These are phyloP conservation scores for Fusarium sulawesiense DNA, from an alignment of 2,329 filamentous ascomycete species.

Conservation along the genomic window DNA sequence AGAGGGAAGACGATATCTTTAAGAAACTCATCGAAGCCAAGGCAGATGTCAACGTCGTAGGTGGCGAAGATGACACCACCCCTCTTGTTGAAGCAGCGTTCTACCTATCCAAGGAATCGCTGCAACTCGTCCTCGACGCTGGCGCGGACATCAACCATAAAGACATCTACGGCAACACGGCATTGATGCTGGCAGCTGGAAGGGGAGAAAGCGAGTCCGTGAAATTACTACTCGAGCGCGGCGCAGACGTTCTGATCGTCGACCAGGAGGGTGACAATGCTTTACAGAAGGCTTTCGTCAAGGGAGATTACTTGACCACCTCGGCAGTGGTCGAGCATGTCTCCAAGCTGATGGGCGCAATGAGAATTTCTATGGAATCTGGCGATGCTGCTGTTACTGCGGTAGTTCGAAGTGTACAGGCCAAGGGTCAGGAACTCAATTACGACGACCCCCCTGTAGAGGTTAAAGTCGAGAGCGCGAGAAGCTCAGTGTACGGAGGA, in stretches of 20 bases:
- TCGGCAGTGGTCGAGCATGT: slow-evolving; percentile 50
- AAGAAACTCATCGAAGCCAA: slow-evolving; percentile 50
- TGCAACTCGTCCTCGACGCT: slow-evolving; percentile 50
- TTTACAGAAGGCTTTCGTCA: not conserved
- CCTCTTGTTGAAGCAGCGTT: slow-evolving; percentile 54
- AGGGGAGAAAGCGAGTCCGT: slow-evolving; percentile 44
- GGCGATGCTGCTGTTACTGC: slow-evolving; percentile 23
- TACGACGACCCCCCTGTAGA: slow-evolving; percentile 8
- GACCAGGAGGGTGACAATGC: slow-evolving; percentile 14
- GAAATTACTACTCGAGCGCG: slow-evolving; percentile 21
- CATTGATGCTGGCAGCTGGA: slow-evolving; percentile 53
- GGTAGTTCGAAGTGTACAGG: slow-evolving; percentile 26
- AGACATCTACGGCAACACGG: slow-evolving; percentile 52
- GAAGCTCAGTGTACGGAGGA: slow-evolving; percentile 2
- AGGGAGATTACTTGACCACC: slow-evolving; percentile 41
- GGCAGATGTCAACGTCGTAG: slow-evolving; percentile 52
- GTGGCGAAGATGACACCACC: slow-evolving; percentile 50
- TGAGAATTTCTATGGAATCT: slow-evolving; percentile 21
- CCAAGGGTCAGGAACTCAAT: slow-evolving; percentile 23
- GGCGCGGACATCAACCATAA: slow-evolving; percentile 54
- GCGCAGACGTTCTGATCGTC: slow-evolving; percentile 18
- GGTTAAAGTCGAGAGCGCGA: not conserved
- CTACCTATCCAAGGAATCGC: slow-evolving; percentile 48
- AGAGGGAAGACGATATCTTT: slow-evolving; percentile 52
- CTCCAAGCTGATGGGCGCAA: slow-evolving; percentile 19